These are phyloP conservation scores for Podospora fimiseda DNA, from an alignment of 495 filamentous ascomycete species.

Conservation along the genomic window DNA sequence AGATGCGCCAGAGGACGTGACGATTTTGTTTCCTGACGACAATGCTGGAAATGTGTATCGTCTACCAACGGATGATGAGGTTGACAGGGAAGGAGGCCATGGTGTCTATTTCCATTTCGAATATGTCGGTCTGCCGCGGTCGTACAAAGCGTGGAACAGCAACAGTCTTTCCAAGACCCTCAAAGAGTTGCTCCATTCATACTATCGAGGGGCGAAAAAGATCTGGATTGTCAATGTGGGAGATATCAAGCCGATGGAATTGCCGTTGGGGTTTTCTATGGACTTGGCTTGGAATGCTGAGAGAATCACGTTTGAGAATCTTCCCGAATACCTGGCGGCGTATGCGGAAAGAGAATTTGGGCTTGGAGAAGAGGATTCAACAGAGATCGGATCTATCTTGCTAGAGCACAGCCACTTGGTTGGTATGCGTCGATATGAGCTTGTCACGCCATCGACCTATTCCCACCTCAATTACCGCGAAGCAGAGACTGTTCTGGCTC, in stretches of 20 bases:
- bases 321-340: conserved; percentile 16
- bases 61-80: conserved; percentile 51
- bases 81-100: conserved; percentile 44
- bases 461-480: conserved; percentile 55
- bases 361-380: conserved; percentile 24
- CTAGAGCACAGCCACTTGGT: conserved; percentile 49
- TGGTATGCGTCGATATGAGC: conserved; percentile 52
- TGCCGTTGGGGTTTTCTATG: conserved; percentile 29
- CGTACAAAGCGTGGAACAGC: conserved; percentile 56
- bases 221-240: conserved; percentile 66
- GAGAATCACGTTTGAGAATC: conserved; percentile 35
- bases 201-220: conserved; percentile 44
- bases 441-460: conserved; percentile 42
- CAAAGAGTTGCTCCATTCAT: conserved; percentile 42
- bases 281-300: conserved; percentile 52
- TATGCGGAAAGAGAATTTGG: conserved; percentile 44
- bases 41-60: conserved; percentile 56
- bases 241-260: conserved; percentile 53
- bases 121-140: conserved; percentile 49
- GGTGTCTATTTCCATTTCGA: conserved; percentile 63
- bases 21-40: conserved; percentile 60
- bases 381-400: conserved; percentile 44
- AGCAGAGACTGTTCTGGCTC: conserved; percentile 46
- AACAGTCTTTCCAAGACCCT: conserved; percentile 42
- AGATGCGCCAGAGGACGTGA: conserved; percentile 54